Base-by-base conservation (phyloP, 192 early-diverging fungal genomes). In the Geosiphon pyriformis region DNA sequence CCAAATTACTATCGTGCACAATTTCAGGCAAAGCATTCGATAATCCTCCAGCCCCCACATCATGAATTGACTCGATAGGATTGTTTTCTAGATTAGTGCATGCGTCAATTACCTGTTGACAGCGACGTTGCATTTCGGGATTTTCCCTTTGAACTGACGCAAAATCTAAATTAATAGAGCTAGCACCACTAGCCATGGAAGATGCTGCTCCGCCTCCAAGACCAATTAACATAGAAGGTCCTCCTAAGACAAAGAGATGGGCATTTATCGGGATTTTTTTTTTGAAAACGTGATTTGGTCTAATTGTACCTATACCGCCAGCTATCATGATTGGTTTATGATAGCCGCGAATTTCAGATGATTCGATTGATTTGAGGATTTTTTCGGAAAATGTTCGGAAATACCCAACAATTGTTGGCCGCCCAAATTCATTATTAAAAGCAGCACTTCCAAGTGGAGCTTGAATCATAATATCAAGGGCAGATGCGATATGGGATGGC, bases 291-390 rank as follows among this genome's bases (percentile, higher is more conserved):
- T 98, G 94, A 80, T 85, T 82, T 47, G 90, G 90, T 30, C 94
- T 87, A 51, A 99, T 88, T 37, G 89, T 89, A 67, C 97, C 97
- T 63, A 98, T 79, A 52, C 97, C 97, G 69, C 97, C 97, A 18
- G 97, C 96, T 66, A 99, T 86, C 97, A 98, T 99, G 67, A 99
- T 98, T 18, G 97, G 97, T 78, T 99, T 99, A 78, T 98, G 96
- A 80, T 94, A 99, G 7, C 97, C 97, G 59, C 96, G 88, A 66
- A 91, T 71, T 73, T 95, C 94, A 48, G 64, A 67, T 56, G 67
- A 70, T 30, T 74, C 69, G 31, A 80, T 78, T 30, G 76, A 67
- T 59, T 76, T 79, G 27, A 87, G 86, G 0, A 82, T 71, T 32
- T 56, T 56, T 70, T 85, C 83, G 60, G 86, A 79, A 78, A 91